Conservation (phyloP, 2,329 filamentous ascomycete genomes). For the Venturia aucupariae region DNA sequence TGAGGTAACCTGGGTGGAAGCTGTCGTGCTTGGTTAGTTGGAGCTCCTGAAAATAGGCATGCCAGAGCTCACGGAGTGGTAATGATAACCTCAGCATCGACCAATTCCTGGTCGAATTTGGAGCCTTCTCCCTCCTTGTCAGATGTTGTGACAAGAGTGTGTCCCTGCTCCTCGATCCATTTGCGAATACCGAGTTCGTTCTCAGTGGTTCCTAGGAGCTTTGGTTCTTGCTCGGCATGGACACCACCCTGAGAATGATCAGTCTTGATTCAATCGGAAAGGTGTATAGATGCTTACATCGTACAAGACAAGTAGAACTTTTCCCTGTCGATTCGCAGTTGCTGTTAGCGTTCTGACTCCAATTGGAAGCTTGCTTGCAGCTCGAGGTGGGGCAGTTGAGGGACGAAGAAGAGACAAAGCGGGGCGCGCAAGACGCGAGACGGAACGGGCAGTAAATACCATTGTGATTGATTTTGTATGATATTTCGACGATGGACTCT, state of each 20-base stretch:
- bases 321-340: constrained; percentile 69
- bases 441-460: constrained; percentile 51
- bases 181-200: constrained; percentile 96
- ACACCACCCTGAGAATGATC: constrained; percentile 51
- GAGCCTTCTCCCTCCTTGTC: constrained; percentile 95
- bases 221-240: constrained; percentile 82
- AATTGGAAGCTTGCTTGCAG: constrained; percentile 25
- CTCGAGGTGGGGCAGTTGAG: constrained; percentile 17
- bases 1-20: constrained; percentile 98
- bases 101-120: constrained; percentile 88
- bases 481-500: neutral
- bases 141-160: constrained; percentile 93
- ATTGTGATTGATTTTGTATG: constrained; percentile 31
- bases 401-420: constrained; percentile 42
- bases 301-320: constrained; percentile 90
- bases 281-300: constrained; percentile 50
- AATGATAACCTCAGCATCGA: constrained; percentile 97
- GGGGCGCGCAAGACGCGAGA: constrained; percentile 48
- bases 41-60: neutral
- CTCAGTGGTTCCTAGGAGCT: constrained; percentile 88
- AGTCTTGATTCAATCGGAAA: neutral
- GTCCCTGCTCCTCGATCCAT: constrained; percentile 95
- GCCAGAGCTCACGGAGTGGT: constrained; percentile 68
- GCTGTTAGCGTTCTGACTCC: constrained; percentile 54
- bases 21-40: constrained; percentile 36